A percentile compares a stretch with the other conserved stretches of the same genome.
Conservation (phyloP, 352 stramenopile species). For the Phytophthora hybrid region DNA sequence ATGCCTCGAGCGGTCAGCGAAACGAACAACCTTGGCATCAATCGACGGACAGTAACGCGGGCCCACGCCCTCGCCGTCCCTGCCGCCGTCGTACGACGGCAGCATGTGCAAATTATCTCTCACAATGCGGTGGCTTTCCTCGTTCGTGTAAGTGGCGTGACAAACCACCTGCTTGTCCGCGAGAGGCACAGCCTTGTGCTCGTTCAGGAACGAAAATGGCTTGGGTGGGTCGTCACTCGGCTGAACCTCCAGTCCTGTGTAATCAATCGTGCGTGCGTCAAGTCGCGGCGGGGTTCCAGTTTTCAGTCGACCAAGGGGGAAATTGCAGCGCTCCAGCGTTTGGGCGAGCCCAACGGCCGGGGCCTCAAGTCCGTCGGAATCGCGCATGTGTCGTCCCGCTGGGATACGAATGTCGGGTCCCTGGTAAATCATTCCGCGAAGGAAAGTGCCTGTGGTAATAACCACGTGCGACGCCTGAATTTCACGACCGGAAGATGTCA, state of each 20-base stretch:
- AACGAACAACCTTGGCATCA: slow-evolving; percentile 95
- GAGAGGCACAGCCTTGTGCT: slow-evolving; percentile 68
- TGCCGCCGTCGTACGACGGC: slow-evolving; percentile 91
- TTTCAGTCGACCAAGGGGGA: slow-evolving; percentile 96
- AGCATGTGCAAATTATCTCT: slow-evolving; percentile 95
- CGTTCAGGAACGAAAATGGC: slow-evolving; percentile 96
- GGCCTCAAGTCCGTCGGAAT: slow-evolving; percentile 91
- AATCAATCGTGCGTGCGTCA: slow-evolving; percentile 96
- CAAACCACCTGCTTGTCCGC: slow-evolving; percentile 90
- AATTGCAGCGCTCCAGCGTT: slow-evolving; percentile 93
- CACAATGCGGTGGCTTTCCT: slow-evolving; percentile 95
- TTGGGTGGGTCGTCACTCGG: slow-evolving; percentile 91
- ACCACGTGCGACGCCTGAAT: slow-evolving; percentile 85
- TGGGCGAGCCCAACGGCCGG: slow-evolving; percentile 94
- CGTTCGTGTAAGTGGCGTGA: slow-evolving; percentile 97
- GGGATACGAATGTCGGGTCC: slow-evolving; percentile 91
- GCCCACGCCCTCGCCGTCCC: slow-evolving; percentile 71
- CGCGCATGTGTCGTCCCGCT: slow-evolving; percentile 93
- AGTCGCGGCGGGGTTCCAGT: slow-evolving; percentile 98
- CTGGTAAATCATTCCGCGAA: slow-evolving; percentile 97
- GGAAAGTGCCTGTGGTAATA: slow-evolving; percentile 98
- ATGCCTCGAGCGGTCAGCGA: slow-evolving; percentile 77
- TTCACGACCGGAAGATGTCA: slow-evolving; percentile 61
- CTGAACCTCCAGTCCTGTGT: slow-evolving; percentile 91
- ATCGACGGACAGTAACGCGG: slow-evolving; percentile 98